Conservation (phyloP, 495 filamentous ascomycete genomes). For the Staphylotrichum tortipilum region DNA sequence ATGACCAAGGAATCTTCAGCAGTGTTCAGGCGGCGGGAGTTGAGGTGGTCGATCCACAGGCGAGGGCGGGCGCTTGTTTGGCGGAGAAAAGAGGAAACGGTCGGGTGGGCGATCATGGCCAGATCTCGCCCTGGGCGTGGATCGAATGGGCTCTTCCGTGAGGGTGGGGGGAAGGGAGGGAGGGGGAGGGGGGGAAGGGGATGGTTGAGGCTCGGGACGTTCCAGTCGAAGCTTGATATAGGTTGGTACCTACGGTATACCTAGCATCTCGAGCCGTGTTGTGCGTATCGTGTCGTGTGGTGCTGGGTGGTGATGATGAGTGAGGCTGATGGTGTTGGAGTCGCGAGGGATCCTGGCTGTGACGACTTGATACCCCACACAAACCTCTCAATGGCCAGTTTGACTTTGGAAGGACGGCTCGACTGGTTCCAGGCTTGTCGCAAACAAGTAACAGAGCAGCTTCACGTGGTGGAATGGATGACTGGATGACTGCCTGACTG, state of each 20-base stretch:
- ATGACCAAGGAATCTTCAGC: neutral
- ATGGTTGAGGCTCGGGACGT: no score
- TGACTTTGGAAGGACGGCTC: neutral
- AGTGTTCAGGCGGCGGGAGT: neutral
- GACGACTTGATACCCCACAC: no score
- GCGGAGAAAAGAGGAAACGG: neutral
- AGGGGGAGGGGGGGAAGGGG: no score
- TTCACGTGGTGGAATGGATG: no score
- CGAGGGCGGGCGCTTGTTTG: neutral
- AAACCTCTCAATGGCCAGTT: neutral
- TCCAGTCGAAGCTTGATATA: neutral
- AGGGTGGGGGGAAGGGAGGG: no score
- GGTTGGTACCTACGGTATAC: constrained; percentile 3
- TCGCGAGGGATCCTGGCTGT: neutral
- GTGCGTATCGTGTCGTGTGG: neutral
- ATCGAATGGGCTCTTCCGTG: constrained; percentile 7
- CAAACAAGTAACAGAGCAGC: neutral
- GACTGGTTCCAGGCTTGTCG: neutral
- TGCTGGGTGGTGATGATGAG: no score
- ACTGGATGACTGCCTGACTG: neutral
- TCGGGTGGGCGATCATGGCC: constrained; percentile 4
- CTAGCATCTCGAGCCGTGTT: neutral
- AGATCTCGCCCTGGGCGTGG: constrained; percentile 7
- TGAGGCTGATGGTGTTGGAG: neutral
- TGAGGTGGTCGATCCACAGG: neutral